Conservation (phyloP, 768 basidiomycete genomes). For the Lactarius trivialis region DNA sequence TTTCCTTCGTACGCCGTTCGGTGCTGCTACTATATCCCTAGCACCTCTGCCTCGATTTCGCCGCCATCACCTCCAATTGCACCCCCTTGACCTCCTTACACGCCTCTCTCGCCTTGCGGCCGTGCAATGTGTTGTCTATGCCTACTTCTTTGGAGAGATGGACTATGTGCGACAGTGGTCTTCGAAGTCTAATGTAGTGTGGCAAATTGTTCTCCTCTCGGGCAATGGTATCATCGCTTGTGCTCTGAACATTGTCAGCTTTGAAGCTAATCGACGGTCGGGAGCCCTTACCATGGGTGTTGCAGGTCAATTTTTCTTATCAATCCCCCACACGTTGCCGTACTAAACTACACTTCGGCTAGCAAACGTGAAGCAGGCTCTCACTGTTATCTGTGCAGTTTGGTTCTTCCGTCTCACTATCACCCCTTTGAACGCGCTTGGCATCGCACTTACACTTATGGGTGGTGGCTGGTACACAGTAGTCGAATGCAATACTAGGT, state of each 20-base stretch:
- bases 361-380: conserved; percentile 91
- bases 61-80: conserved; percentile 38
- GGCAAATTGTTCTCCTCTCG: conserved; percentile 39
- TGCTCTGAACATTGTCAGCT: conserved; percentile 87
- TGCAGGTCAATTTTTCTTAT: conserved; percentile 49
- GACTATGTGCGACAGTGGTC: conserved; percentile 40
- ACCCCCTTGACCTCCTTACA: conserved; percentile 81
- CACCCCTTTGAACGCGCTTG: conserved; percentile 69
- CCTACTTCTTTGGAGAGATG: conserved; percentile 76
- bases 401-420: conserved; percentile 78
- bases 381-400: conserved; percentile 83
- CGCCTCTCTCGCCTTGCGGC: conserved; percentile 92
- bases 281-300: conserved; percentile 90
- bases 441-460: conserved; percentile 74
- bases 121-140: conserved; percentile 75
- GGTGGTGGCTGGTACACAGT: conserved; percentile 81
- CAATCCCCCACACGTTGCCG: neutral
- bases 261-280: conserved; percentile 90
- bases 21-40: conserved; percentile 21
- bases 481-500: conserved; percentile 43
- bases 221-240: conserved; percentile 88
- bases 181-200: conserved; percentile 28
- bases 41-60: conserved; percentile 16
- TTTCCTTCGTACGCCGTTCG: neutral
- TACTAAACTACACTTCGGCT: conserved; percentile 7